Evolutionary conservation across 1,284 basidiomycete species (phyloP).

Genomic region (Heliocybe sulcata): DNA sequence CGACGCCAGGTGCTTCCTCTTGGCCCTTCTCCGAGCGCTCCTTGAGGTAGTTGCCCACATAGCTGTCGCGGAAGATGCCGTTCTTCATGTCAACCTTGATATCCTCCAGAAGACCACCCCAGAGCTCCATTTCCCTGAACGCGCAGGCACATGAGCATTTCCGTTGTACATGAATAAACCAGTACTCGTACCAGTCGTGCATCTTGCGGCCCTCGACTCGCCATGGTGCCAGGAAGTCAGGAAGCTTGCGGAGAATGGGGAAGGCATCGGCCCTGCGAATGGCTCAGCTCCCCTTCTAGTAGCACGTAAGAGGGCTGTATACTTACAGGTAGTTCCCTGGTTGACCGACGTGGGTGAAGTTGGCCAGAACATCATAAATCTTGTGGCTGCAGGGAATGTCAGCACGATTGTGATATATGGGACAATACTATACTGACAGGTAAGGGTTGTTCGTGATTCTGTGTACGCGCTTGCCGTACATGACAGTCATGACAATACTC

Average conservation of each 20-base stretch:
- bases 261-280: constrained; percentile 20
- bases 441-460: constrained; percentile 13
- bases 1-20: constrained; percentile 17
- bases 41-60: constrained; percentile 14
- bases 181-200: constrained; percentile 19
- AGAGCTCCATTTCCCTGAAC: constrained; percentile 18
- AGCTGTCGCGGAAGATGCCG: not conserved
- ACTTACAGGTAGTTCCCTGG: constrained; percentile 18
- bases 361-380: constrained; percentile 18
- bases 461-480: constrained; percentile 16
- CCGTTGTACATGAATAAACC: not conserved
- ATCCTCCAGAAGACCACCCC: constrained; percentile 15
- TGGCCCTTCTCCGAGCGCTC: constrained; percentile 17
- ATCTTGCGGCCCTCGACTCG: constrained; percentile 16
- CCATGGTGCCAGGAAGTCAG: constrained; percentile 20
- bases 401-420: not conserved
- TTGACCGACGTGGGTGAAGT: constrained; percentile 16
- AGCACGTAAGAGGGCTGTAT: not conserved
- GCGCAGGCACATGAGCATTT: not conserved
- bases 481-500: constrained; percentile 17
- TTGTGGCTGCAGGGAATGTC: constrained; percentile 11
- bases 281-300: too few relatives aligned
- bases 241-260: constrained; percentile 19
- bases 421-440: constrained; percentile 9
- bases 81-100: constrained; percentile 2